These are phyloP conservation scores for Linnemannia schmuckeri DNA, from an alignment of 192 early-diverging fungal genomes.

Conservation along the genomic window DNA sequence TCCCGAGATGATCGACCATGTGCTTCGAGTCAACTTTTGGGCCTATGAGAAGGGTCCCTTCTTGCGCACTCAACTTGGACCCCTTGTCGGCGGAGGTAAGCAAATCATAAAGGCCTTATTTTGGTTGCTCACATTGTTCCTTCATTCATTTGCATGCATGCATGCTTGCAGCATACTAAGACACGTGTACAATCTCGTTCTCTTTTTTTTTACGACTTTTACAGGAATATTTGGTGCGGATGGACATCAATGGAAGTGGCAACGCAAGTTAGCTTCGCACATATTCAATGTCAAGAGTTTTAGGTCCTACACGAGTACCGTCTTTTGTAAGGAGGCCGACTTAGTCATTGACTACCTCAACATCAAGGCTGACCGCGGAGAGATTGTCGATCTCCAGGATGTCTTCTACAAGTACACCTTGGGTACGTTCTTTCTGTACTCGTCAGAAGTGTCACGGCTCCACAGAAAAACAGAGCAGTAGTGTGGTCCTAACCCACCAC, in stretches of 20 bases:
- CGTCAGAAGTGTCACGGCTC: too few species aligned
- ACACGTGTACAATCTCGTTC: not conserved
- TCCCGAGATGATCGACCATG: conserved; percentile 43
- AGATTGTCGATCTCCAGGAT: conserved; percentile 60
- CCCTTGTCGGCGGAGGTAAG: conserved; percentile 46
- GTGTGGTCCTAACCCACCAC: not conserved
- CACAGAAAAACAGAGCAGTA: not conserved
- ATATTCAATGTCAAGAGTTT: conserved; percentile 62
- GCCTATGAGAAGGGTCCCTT: conserved; percentile 49
- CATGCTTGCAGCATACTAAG: not conserved
- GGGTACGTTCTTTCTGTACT: conserved; percentile 5
- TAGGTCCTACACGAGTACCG: conserved; percentile 41
- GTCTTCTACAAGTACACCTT: conserved; percentile 63
- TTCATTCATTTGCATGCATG: not conserved
- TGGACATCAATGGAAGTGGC: conserved; percentile 57
- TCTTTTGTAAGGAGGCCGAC: conserved; percentile 35
- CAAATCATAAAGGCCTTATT: not conserved
- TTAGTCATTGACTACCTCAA: conserved; percentile 41
- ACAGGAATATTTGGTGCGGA: conserved; percentile 53
- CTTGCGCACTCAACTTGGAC: conserved; percentile 22
- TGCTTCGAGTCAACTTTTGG: conserved; percentile 51
- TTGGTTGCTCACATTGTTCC: not conserved
- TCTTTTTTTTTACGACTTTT: not conserved
- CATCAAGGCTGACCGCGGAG: conserved; percentile 27
- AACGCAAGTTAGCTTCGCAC: conserved; percentile 56